Evolutionary conservation across 2,329 filamentous ascomycete genomes (phyloP).

Genomic region (Paecilomyces sp.): DNA sequence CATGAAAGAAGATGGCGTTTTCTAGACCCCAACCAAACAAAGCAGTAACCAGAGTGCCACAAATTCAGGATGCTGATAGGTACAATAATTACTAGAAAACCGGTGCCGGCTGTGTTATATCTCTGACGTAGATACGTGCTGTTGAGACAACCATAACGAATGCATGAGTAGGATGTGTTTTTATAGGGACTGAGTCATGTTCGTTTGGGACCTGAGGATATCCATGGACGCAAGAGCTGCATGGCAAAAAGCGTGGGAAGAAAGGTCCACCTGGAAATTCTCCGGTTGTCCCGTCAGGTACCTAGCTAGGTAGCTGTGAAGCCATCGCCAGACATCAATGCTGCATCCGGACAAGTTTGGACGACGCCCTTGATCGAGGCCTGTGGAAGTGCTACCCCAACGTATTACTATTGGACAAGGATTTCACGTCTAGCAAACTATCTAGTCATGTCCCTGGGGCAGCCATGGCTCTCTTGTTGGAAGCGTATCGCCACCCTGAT

Average conservation of each 20-base stretch:
- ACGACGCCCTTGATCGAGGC: neutral
- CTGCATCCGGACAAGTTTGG: too few species aligned
- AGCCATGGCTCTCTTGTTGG: neutral
- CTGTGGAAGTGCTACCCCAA: neutral
- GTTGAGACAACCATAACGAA: too few species aligned
- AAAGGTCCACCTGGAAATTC: neutral
- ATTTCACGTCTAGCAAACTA: neutral
- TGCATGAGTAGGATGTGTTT: too few species aligned
- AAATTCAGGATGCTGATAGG: too few species aligned
- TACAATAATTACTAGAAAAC: too few species aligned
- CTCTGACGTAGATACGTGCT: too few species aligned
- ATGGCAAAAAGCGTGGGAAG: neutral
- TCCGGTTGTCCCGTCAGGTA: neutral
- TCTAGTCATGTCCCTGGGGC: neutral
- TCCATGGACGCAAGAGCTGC: neutral
- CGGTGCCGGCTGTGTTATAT: too few species aligned
- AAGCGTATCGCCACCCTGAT: neutral
- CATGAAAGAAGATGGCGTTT: too few species aligned
- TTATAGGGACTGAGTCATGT: neutral
- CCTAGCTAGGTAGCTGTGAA: neutral
- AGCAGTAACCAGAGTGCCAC: too few species aligned
- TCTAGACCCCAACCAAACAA: too few species aligned
- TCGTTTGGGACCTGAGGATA: neutral
- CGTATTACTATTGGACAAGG: neutral
- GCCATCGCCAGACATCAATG: neutral